phyloP scores from a whole-genome alignment of 208 protist genomes.

The Histomonas meleagridis region DNA sequence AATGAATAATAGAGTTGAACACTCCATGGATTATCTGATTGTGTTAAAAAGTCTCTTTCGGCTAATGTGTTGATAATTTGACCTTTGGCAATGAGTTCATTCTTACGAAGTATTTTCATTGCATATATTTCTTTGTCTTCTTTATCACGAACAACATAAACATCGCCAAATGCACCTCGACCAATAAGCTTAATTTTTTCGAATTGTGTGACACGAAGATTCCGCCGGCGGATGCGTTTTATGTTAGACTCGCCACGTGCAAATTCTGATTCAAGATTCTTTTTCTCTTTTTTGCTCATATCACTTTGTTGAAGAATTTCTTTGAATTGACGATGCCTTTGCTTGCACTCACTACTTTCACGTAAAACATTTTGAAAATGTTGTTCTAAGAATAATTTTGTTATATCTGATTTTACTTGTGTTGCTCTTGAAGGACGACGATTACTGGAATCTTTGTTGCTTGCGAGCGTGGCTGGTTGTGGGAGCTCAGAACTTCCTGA shows the following conservation, averaged over 20 bases:
- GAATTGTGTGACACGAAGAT: not conserved
- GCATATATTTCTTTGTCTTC: slow-evolving; percentile 15
- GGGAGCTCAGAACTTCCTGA: too few relatives aligned
- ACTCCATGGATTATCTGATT: slow-evolving; percentile 50
- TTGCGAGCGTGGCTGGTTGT: too few relatives aligned
- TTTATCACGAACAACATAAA: slow-evolving; percentile 25
- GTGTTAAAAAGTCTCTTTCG: slow-evolving; percentile 53
- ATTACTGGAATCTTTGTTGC: too few relatives aligned
- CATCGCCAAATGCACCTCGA: slow-evolving; percentile 1
- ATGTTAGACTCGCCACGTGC: not conserved
- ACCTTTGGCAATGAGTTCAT: not conserved
- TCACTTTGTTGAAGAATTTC: not conserved
- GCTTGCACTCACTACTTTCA: not conserved
- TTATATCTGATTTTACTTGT: not conserved
- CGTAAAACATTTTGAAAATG: not conserved
- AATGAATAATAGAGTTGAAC: slow-evolving; percentile 60
- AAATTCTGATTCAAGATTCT: not conserved
- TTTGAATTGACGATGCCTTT: not conserved
- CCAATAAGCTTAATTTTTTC: slow-evolving; percentile 35
- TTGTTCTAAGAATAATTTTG: not conserved
- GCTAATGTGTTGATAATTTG: slow-evolving; percentile 49
- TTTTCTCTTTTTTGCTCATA: not conserved
- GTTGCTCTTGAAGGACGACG: not conserved
- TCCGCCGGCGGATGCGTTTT: not conserved
- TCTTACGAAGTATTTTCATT: slow-evolving; percentile 27